These are phyloP conservation scores for Sordaria brevicollis DNA, from an alignment of 495 filamentous ascomycete genomes.

Conservation along the genomic window DNA sequence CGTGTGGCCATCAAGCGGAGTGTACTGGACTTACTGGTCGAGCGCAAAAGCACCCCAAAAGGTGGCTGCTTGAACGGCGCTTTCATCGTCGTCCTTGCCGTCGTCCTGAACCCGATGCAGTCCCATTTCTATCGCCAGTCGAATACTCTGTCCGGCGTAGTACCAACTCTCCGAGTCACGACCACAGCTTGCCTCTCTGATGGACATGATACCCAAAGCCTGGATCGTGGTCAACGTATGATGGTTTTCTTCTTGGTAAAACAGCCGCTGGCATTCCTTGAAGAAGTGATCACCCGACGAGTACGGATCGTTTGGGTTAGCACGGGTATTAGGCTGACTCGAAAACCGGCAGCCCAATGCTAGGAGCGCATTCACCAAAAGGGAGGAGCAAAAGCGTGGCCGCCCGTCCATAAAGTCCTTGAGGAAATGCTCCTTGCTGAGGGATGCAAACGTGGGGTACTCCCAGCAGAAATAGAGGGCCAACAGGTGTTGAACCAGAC, in stretches of 20 bases:
- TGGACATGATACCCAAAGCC: conserved; percentile 66
- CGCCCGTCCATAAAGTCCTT: conserved; percentile 48
- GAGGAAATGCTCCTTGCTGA: conserved; percentile 64
- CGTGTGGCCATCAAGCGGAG: background rate
- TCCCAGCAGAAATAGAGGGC: conserved; percentile 75
- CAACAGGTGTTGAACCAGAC: conserved; percentile 52
- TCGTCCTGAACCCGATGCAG: conserved; percentile 40
- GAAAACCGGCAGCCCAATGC: conserved; percentile 68
- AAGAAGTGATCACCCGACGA: conserved; percentile 69
- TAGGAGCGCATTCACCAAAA: conserved; percentile 67
- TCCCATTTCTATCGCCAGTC: conserved; percentile 56
- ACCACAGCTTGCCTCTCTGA: conserved; percentile 52
- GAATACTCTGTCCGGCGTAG: conserved; percentile 55
- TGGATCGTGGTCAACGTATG: conserved; percentile 67
- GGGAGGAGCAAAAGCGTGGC: conserved; percentile 55
- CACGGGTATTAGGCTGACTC: conserved; percentile 49
- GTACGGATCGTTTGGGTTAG: conserved; percentile 47
- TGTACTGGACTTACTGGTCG: conserved; percentile 46
- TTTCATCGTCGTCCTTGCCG: conserved; percentile 39
- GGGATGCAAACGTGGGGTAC: conserved; percentile 61
- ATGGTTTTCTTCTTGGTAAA: conserved; percentile 46
- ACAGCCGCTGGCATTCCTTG: conserved; percentile 49
- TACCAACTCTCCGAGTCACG: conserved; percentile 57
- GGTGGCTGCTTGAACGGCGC: conserved; percentile 54
- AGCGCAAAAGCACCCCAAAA: conserved; percentile 64